These are phyloP conservation scores for Trichoderma pleuroti DNA, from an alignment of 2,329 filamentous ascomycete species.

Conservation along the genomic window DNA sequence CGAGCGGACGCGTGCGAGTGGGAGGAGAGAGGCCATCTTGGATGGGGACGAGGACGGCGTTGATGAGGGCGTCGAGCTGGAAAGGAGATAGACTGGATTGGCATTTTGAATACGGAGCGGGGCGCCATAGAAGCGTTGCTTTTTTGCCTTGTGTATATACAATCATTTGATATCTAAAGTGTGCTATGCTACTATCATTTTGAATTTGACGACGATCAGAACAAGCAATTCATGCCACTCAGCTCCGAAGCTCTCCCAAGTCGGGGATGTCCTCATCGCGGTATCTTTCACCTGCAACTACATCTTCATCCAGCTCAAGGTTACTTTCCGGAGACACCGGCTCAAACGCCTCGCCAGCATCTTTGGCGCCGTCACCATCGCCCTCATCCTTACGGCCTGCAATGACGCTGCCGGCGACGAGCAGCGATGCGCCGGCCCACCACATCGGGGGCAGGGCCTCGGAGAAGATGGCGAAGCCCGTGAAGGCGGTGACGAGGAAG, in stretches of 20 bases:
- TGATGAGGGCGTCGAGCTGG: conserved; percentile 44
- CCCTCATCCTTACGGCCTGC: conserved; percentile 66
- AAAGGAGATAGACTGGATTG: conserved; percentile 28
- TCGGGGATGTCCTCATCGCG: conserved; percentile 37
- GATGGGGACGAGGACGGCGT: conserved; percentile 42
- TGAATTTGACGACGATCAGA: neutral
- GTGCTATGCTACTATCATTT: neutral
- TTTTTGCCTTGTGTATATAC: conserved; percentile 3
- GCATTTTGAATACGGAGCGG: neutral
- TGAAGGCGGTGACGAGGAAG: conserved; percentile 72
- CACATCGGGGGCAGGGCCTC: conserved; percentile 69
- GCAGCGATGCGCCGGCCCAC: conserved; percentile 69
- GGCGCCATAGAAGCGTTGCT: neutral
- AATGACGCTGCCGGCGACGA: conserved; percentile 75
- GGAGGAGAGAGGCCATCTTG: conserved; percentile 43
- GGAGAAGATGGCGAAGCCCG: conserved; percentile 67
- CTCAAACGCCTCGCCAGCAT: conserved; percentile 29
- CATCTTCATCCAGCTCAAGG: conserved; percentile 23
- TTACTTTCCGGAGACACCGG: conserved; percentile 25
- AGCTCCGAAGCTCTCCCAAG: conserved; percentile 29
- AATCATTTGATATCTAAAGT: neutral
- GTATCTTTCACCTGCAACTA: conserved; percentile 24
- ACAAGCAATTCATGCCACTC: neutral
- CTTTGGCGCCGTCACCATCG: conserved; percentile 22
- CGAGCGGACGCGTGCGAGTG: conserved; percentile 41